Conservation (phyloP, 352 stramenopile species). For the Aphanomyces invadans region DNA sequence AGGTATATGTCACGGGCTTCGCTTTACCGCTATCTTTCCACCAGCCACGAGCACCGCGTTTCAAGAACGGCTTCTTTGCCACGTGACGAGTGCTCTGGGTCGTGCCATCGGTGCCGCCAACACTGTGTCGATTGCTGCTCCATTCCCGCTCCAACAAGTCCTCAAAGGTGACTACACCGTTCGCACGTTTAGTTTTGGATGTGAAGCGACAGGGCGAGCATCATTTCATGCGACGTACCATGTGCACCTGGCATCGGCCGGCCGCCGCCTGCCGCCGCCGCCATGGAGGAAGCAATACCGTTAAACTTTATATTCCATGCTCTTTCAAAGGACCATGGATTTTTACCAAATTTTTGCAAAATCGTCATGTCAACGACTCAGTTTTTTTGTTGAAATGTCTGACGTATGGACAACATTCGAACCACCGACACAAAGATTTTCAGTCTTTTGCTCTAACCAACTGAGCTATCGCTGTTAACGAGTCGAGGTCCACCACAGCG, state of each 20-base stretch:
- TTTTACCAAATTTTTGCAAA: slow-evolving; percentile 6
- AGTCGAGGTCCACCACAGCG: too few species aligned
- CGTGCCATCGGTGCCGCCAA: too few species aligned
- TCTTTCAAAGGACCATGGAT: neutral
- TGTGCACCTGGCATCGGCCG: slow-evolving; percentile 11
- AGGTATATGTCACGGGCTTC: slow-evolving; percentile 4
- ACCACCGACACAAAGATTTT: too few species aligned
- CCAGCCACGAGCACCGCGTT: slow-evolving; percentile 69
- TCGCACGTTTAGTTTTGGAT: neutral
- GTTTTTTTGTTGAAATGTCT: too few species aligned
- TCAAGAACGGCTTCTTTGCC: slow-evolving; percentile 59
- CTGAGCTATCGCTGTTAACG: too few species aligned
- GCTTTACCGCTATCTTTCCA: slow-evolving; percentile 37
- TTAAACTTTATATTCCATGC: neutral
- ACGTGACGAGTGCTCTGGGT: neutral
- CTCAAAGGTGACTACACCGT: slow-evolving; percentile 20
- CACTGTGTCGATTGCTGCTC: neutral
- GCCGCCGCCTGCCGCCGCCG: neutral
- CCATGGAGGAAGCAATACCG: slow-evolving; percentile 8
- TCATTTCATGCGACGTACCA: neutral
- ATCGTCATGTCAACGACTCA: neutral
- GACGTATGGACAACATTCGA: too few species aligned
- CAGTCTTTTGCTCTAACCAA: too few species aligned
- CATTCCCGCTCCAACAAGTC: slow-evolving; percentile 11
- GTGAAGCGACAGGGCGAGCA: neutral